A percentile compares a stretch with the other conserved stretches of the same genome.
phyloP scores from a whole-genome alignment of 208 protist genomes.

The Novymonas esmeraldas region DNA sequence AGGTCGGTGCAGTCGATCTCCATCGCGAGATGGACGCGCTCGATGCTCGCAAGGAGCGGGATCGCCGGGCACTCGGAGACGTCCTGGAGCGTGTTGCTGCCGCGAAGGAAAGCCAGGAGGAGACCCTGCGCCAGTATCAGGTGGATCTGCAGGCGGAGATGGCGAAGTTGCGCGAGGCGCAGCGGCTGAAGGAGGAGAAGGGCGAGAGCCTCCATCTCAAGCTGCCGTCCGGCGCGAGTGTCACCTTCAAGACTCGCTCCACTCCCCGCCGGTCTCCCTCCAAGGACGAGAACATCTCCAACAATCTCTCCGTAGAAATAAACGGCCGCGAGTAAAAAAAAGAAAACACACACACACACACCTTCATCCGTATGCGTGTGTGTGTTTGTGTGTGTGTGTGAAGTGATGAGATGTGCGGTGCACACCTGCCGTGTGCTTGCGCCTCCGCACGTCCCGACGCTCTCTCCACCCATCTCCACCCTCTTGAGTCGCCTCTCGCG shows the following conservation, averaged over 20 bases:
- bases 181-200: constrained; percentile 16
- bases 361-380: too few species aligned
- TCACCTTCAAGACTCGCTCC: constrained; percentile 16
- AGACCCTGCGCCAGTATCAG: constrained; percentile 21
- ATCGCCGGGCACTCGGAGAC: constrained; percentile 14
- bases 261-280: not conserved
- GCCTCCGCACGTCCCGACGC: too few species aligned
- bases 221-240: constrained; percentile 10
- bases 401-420: too few species aligned
- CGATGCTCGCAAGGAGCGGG: constrained; percentile 19
- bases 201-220: constrained; percentile 16
- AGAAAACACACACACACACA: too few species aligned
- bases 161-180: constrained; percentile 17
- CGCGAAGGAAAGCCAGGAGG: constrained; percentile 17
- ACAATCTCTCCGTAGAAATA: constrained; percentile 6
- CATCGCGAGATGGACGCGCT: constrained; percentile 24
- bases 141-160: constrained; percentile 15
- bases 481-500: too few species aligned
- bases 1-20: constrained; percentile 16
- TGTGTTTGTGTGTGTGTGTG: too few species aligned
- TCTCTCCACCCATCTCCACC: too few species aligned
- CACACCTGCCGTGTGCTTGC: too few species aligned
- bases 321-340: too few species aligned
- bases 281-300: not conserved
- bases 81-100: constrained; percentile 11